Conservation (phyloP, 2,329 filamentous ascomycete species). For the Neonectria coccinea region DNA sequence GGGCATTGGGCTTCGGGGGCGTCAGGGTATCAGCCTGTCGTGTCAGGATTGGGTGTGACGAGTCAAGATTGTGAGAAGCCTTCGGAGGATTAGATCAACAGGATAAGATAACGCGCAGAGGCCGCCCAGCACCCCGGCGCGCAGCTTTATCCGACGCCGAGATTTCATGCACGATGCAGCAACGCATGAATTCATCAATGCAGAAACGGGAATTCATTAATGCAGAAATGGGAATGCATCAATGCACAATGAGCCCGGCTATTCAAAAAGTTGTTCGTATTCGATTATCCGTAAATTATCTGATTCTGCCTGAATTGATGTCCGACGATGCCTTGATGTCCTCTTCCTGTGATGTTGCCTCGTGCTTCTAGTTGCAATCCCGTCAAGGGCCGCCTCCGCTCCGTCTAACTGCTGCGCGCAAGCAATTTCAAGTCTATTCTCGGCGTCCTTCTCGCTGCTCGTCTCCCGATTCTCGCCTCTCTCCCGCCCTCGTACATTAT, state of each 20-base stretch:
- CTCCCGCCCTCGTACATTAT: slow-evolving; percentile 35
- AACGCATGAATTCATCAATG: neutral
- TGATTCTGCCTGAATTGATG: neutral
- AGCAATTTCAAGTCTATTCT: neutral
- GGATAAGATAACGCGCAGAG: neutral
- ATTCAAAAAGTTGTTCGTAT: neutral
- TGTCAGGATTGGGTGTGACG: neutral
- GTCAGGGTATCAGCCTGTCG: too few relatives aligned
- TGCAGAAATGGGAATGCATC: too few relatives aligned
- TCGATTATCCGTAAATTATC: slow-evolving; percentile 3
- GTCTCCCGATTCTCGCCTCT: neutral
- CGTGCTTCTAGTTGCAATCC: neutral
- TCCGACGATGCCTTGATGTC: neutral
- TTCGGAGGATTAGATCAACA: neutral
- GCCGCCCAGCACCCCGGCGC: neutral
- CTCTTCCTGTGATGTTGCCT: neutral
- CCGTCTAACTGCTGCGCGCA: neutral
- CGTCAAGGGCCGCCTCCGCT: neutral
- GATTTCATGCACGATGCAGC: neutral
- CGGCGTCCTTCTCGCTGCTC: neutral
- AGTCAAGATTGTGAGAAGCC: neutral
- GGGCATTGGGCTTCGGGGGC: too few relatives aligned
- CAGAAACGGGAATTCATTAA: neutral
- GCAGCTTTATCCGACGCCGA: neutral
- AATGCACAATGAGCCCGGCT: neutral